A percentile compares a stretch with the other conserved stretches of the same genome.
phyloP scores from a whole-genome alignment of 2,329 filamentous ascomycete species.

The Zopfia rhizophila region DNA sequence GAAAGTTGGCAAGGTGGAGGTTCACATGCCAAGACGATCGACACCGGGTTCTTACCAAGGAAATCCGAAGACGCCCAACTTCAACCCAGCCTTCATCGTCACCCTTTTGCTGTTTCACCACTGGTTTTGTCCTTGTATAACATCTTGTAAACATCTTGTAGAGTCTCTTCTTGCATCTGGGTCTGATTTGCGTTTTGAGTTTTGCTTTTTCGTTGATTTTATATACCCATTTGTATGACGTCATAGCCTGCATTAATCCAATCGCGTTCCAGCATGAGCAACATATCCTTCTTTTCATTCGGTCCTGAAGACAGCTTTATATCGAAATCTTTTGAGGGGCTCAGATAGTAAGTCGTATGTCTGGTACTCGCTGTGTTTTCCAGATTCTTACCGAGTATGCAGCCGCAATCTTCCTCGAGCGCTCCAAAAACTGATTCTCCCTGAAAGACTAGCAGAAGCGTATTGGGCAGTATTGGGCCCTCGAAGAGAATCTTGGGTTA shows the following conservation, averaged over 20 bases:
- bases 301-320: slow-evolving; percentile 46
- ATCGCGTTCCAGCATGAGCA: slow-evolving; percentile 42
- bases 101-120: too few species aligned
- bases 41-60: slow-evolving; percentile 41
- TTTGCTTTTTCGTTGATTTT: too few species aligned
- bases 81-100: too few species aligned
- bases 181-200: too few species aligned
- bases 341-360: slow-evolving; percentile 47
- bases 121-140: too few species aligned
- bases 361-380: not conserved
- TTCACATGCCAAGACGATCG: slow-evolving; percentile 32
- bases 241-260: slow-evolving; percentile 35
- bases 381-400: slow-evolving; percentile 13
- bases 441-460: slow-evolving; percentile 37
- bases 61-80: too few species aligned
- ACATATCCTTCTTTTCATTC: slow-evolving; percentile 47
- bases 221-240: too few species aligned
- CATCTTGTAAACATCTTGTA: too few species aligned
- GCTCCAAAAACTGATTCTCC: slow-evolving; percentile 37
- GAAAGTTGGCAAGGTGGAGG: not conserved
- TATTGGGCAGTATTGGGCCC: slow-evolving; percentile 46
- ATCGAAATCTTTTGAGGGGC: slow-evolving; percentile 40
- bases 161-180: too few species aligned
- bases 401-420: slow-evolving; percentile 43
- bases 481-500: slow-evolving; percentile 43